phyloP scores from a whole-genome alignment of 2,329 filamentous ascomycete genomes.

The Corinectria fuckeliana region DNA sequence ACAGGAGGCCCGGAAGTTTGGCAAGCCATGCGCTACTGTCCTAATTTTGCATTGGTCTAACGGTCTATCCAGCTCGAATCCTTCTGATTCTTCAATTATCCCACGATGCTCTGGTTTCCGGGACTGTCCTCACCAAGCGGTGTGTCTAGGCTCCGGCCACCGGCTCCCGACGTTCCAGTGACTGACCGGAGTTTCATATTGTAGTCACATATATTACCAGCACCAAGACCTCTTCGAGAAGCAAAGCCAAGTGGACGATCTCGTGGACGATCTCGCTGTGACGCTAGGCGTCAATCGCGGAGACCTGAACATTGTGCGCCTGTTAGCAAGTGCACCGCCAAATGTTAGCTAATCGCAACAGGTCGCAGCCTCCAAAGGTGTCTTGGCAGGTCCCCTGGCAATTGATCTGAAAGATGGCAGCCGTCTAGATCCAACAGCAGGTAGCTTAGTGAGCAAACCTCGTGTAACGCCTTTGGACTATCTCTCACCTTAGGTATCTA shows the following conservation, averaged over 20 bases:
- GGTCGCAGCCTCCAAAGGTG: constrained; percentile 77
- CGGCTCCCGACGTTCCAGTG: not conserved
- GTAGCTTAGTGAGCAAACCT: constrained; percentile 37
- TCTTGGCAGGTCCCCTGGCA: constrained; percentile 66
- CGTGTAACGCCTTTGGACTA: not conserved
- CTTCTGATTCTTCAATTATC: constrained; percentile 65
- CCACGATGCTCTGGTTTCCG: constrained; percentile 63
- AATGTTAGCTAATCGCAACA: constrained; percentile 43
- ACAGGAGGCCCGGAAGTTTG: constrained; percentile 59
- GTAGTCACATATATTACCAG: constrained; percentile 81
- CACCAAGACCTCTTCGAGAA: constrained; percentile 73
- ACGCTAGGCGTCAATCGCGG: constrained; percentile 70
- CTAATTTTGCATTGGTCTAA: not conserved
- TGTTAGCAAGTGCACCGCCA: too few relatives aligned
- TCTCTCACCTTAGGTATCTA: constrained; percentile 43
- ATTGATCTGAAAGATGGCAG: constrained; percentile 55
- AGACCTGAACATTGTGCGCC: constrained; percentile 72
- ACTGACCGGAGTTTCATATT: not conserved
- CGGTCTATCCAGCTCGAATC: constrained; percentile 54
- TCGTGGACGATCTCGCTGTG: constrained; percentile 76
- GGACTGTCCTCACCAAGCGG: constrained; percentile 67
- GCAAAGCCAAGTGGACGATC: constrained; percentile 72
- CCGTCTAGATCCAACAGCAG: constrained; percentile 40
- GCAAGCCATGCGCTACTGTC: constrained; percentile 42
- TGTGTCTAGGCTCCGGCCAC: not conserved